Base-by-base conservation (phyloP, 257 asterid species). In the Capsicum baccatum region DNA sequence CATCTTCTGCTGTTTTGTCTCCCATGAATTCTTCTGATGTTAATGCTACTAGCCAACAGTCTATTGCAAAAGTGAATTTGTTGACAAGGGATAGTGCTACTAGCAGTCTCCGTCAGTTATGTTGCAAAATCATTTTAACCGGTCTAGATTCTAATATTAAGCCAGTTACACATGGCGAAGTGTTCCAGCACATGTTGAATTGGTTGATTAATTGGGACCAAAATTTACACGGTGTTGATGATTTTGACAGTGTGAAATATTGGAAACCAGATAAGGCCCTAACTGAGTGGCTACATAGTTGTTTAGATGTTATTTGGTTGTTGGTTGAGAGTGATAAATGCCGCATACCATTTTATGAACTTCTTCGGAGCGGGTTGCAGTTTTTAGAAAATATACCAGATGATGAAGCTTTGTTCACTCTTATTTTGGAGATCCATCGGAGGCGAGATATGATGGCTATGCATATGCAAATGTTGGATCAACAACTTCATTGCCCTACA, bases 401-500 rank as follows among this genome's bases (percentile, higher is more conserved):
- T 88, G 98, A 96, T 10, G 99, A 96, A 88, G 98, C 98, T n/a
- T 88, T 96, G 68, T 96, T 96, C 87, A 94, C 99, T 39, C 94
- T 96, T 83, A 93, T 96, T 84, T 83, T 96, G 91, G 99, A 96
- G 88, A 94, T 96, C 82, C 99, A 96, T 79, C 86, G 96, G 89
- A 92, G 97, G 91, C 91, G 98, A 85, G 99, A 96, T 91, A 92
- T 92, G 97, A 92, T 96, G 97, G 98, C 98, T 54, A 91, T 90
- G 86, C 98, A 96, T 92, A 95, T 94, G 99, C 98, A 92, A 89
- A 96, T 96, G 99, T 91, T 96, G 85, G 99, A 96, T 87, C 98
- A 93, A 60, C 99, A 96, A 89, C 97, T 96, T 83, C 98, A 96
- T 83, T 96, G 99, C 91, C 99, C 99, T 60, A 90, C 99, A 57